These are phyloP conservation scores for Penicillium simplicissimum DNA, from an alignment of 495 filamentous ascomycete genomes.

Conservation along the genomic window DNA sequence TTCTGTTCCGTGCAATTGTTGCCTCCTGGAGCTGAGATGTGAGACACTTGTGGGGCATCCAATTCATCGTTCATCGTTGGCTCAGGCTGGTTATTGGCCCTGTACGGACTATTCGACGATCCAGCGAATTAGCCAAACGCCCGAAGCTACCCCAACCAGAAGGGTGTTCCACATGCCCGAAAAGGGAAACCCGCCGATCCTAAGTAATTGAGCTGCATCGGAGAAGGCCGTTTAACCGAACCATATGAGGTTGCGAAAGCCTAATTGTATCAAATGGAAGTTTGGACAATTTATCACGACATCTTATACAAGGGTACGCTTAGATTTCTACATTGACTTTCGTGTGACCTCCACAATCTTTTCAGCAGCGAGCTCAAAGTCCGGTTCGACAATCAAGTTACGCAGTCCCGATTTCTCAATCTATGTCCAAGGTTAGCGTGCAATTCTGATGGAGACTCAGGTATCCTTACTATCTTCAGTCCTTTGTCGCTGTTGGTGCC, in stretches of 20 bases:
- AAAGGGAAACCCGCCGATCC: constrained; percentile 2
- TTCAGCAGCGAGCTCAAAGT: constrained; percentile 31
- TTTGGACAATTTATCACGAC: not conserved
- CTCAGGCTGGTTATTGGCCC: not conserved
- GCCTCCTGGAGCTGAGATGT: not conserved
- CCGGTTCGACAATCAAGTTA: constrained; percentile 27
- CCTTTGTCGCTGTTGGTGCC: constrained; percentile 34
- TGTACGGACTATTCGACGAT: too few species aligned
- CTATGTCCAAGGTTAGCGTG: not conserved
- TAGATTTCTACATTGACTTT: not conserved
- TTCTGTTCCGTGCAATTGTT: too few species aligned
- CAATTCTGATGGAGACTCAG: not conserved
- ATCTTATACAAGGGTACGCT: not conserved
- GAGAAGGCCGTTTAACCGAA: not conserved
- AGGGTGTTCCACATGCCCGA: not conserved
- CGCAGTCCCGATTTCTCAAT: constrained; percentile 24
- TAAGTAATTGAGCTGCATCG: too few species aligned
- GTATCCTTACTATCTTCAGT: constrained; percentile 24
- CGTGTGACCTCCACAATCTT: constrained; percentile 16
- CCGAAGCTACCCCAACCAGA: not conserved
- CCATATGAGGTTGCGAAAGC: not conserved
- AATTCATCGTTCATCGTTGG: not conserved
- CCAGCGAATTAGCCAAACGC: too few species aligned
- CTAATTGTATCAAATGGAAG: not conserved
- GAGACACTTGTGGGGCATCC: not conserved